A percentile compares a stretch with the other conserved stretches of the same genome.
phyloP scores from a whole-genome alignment of 495 filamentous ascomycete genomes.

The Usnea hakonensis region DNA sequence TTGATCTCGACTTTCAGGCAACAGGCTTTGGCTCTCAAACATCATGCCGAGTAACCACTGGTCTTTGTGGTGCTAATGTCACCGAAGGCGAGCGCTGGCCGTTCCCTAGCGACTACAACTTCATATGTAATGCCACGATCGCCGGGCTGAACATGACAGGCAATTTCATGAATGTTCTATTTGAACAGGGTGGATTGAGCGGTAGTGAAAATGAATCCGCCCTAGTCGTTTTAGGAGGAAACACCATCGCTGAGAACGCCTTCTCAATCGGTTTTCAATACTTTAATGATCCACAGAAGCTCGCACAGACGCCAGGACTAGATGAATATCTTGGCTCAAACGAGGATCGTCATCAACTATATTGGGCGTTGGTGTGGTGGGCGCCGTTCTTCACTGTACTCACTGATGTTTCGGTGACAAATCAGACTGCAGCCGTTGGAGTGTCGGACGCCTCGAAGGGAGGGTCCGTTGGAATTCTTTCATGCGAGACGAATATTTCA shows the following conservation, averaged over 20 bases:
- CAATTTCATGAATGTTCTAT: slow-evolving; percentile 5
- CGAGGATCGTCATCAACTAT: not conserved
- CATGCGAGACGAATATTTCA: slow-evolving; percentile 10
- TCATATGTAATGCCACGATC: slow-evolving; percentile 4
- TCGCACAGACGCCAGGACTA: not conserved
- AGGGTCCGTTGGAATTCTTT: not conserved
- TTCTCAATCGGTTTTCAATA: slow-evolving; percentile 10
- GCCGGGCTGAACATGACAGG: slow-evolving; percentile 16
- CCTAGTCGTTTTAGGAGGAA: not conserved
- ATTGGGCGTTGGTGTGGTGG: slow-evolving; percentile 11
- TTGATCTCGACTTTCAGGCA: slow-evolving; percentile 12
- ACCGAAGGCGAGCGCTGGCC: not conserved
- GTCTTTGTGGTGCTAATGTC: slow-evolving; percentile 3
- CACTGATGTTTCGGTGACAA: not conserved
- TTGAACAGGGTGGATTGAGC: not conserved
- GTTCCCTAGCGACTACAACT: not conserved
- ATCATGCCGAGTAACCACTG: slow-evolving; percentile 8
- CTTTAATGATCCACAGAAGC: slow-evolving; percentile 14
- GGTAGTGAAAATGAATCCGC: not conserved
- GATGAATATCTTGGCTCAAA: not conserved
- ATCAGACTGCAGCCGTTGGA: not conserved
- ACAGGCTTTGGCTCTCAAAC: slow-evolving; percentile 13
- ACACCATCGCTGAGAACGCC: not conserved
- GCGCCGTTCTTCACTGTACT: not conserved
- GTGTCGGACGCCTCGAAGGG: not conserved